Conservation (phyloP, 2,329 filamentous ascomycete genomes). For the Cladobotryum mycophilum region DNA sequence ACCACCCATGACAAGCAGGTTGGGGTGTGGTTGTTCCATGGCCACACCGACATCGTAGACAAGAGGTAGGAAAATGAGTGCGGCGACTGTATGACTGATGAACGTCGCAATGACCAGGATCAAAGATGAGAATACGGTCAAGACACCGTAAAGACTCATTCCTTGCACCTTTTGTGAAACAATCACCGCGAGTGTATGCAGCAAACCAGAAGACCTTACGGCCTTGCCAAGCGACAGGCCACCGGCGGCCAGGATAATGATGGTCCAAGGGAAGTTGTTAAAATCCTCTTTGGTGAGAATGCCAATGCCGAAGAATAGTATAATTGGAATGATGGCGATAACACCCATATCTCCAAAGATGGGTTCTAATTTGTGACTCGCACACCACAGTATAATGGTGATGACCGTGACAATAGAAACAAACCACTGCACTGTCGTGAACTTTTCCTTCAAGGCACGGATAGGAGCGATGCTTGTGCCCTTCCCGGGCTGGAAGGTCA, state of each 20-base stretch:
- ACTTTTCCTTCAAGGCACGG: conserved; percentile 79
- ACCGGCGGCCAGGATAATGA: conserved; percentile 94
- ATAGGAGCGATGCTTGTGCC: conserved; percentile 90
- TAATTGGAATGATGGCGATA: conserved; percentile 90
- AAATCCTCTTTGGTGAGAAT: conserved; percentile 98
- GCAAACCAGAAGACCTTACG: conserved; percentile 84
- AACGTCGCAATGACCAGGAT: conserved; percentile 95
- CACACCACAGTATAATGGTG: conserved; percentile 90
- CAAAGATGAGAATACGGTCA: conserved; percentile 76
- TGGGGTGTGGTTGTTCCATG: conserved; percentile 89
- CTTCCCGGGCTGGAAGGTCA: conserved; percentile 77
- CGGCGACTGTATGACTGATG: conserved; percentile 95
- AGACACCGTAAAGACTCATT: conserved; percentile 76
- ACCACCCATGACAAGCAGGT: conserved; percentile 88
- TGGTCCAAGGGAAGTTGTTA: conserved; percentile 99
- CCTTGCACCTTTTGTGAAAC: conserved; percentile 71
- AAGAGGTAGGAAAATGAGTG: conserved; percentile 86
- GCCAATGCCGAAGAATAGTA: conserved; percentile 92
- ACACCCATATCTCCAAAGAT: conserved; percentile 98
- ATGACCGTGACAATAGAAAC: conserved; percentile 74
- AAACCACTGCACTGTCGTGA: conserved; percentile 88
- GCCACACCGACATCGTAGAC: conserved; percentile 76
- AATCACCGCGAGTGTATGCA: conserved; percentile 75
- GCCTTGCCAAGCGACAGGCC: conserved; percentile 89
- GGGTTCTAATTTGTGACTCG: conserved; percentile 78